Percentiles rank a stretch among this genome's conserved stretches.
Conservation (phyloP, 768 basidiomycete species). For the Macrolepiota dolichaula region DNA sequence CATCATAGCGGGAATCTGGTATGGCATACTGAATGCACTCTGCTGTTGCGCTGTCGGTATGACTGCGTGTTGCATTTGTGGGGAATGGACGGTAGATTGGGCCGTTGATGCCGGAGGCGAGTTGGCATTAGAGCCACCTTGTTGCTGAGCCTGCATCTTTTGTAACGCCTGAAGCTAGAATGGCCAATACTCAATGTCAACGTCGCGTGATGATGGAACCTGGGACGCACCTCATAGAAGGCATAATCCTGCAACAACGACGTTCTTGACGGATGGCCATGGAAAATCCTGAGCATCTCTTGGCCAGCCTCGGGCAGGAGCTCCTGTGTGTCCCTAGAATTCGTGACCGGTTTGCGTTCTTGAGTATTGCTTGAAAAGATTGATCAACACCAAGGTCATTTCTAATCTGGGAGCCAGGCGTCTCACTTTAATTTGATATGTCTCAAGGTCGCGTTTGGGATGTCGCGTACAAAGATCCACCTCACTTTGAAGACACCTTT, state of each 20-base stretch:
- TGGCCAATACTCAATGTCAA: not conserved
- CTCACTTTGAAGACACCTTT: constrained; percentile 98
- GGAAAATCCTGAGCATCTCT: constrained; percentile 95
- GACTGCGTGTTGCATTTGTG: constrained; percentile 31
- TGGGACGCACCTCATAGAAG: constrained; percentile 72
- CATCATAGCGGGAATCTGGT: constrained; percentile 64
- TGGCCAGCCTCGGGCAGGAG: constrained; percentile 93
- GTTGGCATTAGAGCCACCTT: constrained; percentile 22
- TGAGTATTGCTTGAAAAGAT: constrained; percentile 75
- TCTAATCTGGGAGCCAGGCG: constrained; percentile 1
- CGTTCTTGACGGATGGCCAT: constrained; percentile 89
- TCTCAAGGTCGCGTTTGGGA: constrained; percentile 83
- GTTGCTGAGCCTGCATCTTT: constrained; percentile 49
- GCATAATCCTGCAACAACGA: constrained; percentile 92
- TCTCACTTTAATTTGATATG: constrained; percentile 85
- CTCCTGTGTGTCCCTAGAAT: constrained; percentile 97
- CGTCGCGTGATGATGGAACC: not conserved
- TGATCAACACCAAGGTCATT: constrained; percentile 14
- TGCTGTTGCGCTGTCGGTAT: constrained; percentile 10
- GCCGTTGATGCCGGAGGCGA: constrained; percentile 38
- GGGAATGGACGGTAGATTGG: constrained; percentile 33
- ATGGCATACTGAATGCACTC: constrained; percentile 53
- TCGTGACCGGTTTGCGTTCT: constrained; percentile 97
- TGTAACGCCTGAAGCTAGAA: constrained; percentile 81
- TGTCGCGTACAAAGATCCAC: constrained; percentile 97